These are phyloP conservation scores for Chenopodium formosanum DNA, from an alignment of 148 eudicot species.

Conservation along the genomic window DNA sequence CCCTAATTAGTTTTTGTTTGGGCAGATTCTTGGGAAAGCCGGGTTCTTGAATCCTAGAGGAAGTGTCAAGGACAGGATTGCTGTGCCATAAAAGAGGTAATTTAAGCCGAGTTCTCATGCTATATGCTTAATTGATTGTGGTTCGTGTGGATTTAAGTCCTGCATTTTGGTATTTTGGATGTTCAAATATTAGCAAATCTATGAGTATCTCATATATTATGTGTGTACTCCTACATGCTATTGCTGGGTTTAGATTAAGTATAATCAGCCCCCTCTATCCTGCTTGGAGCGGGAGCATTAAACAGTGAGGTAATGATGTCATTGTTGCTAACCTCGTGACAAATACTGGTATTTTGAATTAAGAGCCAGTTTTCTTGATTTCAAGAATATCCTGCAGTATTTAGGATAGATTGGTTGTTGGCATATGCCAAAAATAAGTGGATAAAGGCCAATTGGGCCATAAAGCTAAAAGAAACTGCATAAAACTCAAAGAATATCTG, in stretches of 20 bases:
- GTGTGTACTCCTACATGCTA: not conserved
- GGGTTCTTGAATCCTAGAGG: slow-evolving; percentile 95
- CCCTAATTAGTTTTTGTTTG: slow-evolving; percentile 14
- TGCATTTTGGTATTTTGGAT: too few species aligned
- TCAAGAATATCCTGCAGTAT: too few species aligned
- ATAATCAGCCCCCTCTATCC: not conserved
- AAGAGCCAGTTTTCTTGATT: too few species aligned
- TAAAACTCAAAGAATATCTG: too few species aligned
- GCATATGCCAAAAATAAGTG: too few species aligned
- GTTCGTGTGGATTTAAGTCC: not conserved
- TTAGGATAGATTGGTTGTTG: too few species aligned
- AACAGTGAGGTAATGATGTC: not conserved
- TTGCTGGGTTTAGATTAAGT: not conserved
- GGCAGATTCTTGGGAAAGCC: slow-evolving; percentile 90
- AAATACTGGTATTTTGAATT: not conserved
- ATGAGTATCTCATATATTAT: not conserved
- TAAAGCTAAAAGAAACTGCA: too few species aligned
- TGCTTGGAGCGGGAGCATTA: not conserved
- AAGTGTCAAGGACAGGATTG: slow-evolving; percentile 93
- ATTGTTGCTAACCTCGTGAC: not conserved
- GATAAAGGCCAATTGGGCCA: too few species aligned
- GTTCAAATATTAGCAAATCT: too few species aligned
- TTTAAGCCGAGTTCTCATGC: not conserved
- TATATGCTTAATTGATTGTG: not conserved
- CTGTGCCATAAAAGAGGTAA: slow-evolving; percentile 91